Percentiles rank a stretch among this genome's conserved stretches.
Evolutionary conservation across 441 rosid genomes (phyloP).

Genomic region (Gossypium armourianum): DNA sequence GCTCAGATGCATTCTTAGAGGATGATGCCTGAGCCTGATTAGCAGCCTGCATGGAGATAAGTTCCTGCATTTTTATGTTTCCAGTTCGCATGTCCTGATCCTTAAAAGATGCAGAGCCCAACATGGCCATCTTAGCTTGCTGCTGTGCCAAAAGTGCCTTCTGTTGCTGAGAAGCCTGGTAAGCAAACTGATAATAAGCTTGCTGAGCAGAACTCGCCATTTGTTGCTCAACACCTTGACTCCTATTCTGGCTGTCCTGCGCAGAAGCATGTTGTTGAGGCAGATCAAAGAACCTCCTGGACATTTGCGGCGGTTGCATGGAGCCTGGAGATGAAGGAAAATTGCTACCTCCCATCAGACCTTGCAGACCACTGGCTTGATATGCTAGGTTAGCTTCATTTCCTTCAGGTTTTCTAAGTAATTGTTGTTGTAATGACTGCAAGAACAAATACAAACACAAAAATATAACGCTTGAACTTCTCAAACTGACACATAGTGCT

Average conservation of each 20-base stretch:
- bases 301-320: conserved; percentile 69
- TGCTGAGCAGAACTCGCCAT: conserved; percentile 66
- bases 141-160: conserved; percentile 48
- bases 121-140: conserved; percentile 72
- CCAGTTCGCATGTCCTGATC: conserved; percentile 60
- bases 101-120: conserved; percentile 43
- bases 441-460: conserved; percentile 16
- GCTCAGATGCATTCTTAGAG: conserved; percentile 63
- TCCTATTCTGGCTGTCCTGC: conserved; percentile 57
- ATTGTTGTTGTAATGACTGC: conserved; percentile 56
- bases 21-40: conserved; percentile 76
- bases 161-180: conserved; percentile 63
- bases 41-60: conserved; percentile 59
- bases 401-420: conserved; percentile 61
- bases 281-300: conserved; percentile 65
- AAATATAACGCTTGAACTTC: not conserved
- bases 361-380: conserved; percentile 67
- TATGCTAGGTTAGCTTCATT: conserved; percentile 66
- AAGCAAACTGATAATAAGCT: conserved; percentile 73
- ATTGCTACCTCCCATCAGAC: conserved; percentile 61
- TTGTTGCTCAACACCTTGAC: conserved; percentile 66
- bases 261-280: conserved; percentile 52
- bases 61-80: conserved; percentile 73
- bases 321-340: conserved; percentile 55
- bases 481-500: not conserved